phyloP scores from a whole-genome alignment of 768 basidiomycete species.

The Plicaturopsis crispa region DNA sequence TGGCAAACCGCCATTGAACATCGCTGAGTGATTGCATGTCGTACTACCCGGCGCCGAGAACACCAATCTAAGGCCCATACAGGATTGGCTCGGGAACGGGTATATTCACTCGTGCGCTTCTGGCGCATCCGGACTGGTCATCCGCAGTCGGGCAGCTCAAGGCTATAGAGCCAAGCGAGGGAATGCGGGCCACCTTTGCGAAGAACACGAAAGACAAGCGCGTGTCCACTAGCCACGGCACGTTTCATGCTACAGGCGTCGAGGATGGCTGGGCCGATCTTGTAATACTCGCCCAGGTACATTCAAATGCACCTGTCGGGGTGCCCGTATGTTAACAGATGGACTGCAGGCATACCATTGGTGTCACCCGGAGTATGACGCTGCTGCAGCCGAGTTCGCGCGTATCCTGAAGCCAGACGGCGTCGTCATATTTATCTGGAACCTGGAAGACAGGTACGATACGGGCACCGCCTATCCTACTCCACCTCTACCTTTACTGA shows the following conservation, averaged over 20 bases:
- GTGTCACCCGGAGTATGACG: constrained; percentile 75
- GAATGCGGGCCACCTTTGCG: constrained; percentile 74
- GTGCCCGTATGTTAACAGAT: no score
- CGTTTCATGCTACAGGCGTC: constrained; percentile 59
- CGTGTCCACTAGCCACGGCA: constrained; percentile 51
- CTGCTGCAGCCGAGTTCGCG: constrained; percentile 68
- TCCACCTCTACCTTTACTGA: not conserved
- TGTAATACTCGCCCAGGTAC: constrained; percentile 69
- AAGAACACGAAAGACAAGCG: constrained; percentile 47
- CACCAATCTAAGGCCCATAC: not conserved
- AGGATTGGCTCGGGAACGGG: constrained; percentile 85
- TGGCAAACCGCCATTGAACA: constrained; percentile 36
- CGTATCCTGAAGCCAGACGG: constrained; percentile 77
- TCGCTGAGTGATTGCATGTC: constrained; percentile 56
- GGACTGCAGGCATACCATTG: constrained; percentile 91
- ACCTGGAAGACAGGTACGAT: constrained; percentile 72
- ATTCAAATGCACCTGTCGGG: no score
- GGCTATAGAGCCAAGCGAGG: constrained; percentile 79
- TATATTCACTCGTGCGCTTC: constrained; percentile 78
- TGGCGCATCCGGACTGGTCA: constrained; percentile 54
- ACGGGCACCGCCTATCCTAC: not conserved
- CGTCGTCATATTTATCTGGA: constrained; percentile 76
- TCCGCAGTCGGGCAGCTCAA: constrained; percentile 42
- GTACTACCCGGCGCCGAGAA: not conserved
- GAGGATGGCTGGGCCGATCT: constrained; percentile 68